Percentiles rank a stretch among this genome's conserved stretches.
Evolutionary conservation across 345 rosid species (phyloP).

Genomic region (Salix brachista): DNA sequence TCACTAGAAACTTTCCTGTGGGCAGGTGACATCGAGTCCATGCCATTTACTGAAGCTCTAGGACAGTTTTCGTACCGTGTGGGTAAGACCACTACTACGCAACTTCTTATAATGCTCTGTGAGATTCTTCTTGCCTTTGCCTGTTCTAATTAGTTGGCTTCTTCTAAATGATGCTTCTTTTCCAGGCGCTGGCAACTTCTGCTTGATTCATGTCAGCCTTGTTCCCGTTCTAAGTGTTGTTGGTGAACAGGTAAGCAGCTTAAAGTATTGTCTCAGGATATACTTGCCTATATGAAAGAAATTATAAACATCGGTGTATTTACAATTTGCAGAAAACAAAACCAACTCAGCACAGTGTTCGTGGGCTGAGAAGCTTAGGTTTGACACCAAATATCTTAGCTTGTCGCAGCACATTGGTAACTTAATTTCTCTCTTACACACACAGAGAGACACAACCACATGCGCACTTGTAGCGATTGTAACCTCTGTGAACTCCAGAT

Average conservation of each 20-base stretch:
- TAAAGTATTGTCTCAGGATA: not conserved
- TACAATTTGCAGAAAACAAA: constrained; percentile 72
- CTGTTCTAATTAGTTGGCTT: not conserved
- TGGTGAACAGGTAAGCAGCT: constrained; percentile 77
- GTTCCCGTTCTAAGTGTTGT: constrained; percentile 95
- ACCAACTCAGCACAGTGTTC: constrained; percentile 97
- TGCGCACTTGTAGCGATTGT: not conserved
- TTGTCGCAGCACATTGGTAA: constrained; percentile 84
- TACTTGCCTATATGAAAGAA: not conserved
- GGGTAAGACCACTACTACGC: constrained; percentile 41
- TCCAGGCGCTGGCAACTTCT: constrained; percentile 79
- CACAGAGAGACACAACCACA: not conserved
- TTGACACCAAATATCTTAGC: constrained; percentile 87
- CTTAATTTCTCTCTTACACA: not conserved
- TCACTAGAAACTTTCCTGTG: constrained; percentile 6
- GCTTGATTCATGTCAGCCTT: constrained; percentile 97
- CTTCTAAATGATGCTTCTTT: constrained; percentile 14
- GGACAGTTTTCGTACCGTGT: constrained; percentile 94
- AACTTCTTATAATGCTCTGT: not conserved
- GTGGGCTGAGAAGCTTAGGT: constrained; percentile 79
- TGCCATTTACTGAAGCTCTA: constrained; percentile 98
- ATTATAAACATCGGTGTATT: not conserved
- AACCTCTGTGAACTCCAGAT: not conserved
- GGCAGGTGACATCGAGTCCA: constrained; percentile 96
- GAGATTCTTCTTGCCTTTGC: not conserved